phyloP scores from a whole-genome alignment of 2,329 filamentous ascomycete genomes.

The Diatrype stigma region DNA sequence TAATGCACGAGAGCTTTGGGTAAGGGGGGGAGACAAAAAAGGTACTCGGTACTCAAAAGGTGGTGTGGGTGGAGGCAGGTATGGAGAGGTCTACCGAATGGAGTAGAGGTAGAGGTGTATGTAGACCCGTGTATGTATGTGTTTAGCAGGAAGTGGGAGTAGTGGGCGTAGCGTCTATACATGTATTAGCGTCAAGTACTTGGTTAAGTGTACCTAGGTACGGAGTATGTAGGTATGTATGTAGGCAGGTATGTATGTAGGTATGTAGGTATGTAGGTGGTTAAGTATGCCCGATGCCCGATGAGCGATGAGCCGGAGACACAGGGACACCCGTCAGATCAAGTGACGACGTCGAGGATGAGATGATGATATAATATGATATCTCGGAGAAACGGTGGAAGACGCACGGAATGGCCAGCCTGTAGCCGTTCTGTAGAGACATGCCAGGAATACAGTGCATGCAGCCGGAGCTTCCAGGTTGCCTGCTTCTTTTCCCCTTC shows the following conservation, averaged over 20 bases:
- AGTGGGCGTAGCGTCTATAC: background rate
- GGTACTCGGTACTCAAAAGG: background rate
- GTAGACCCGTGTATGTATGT: too few relatives aligned
- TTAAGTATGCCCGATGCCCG: constrained; percentile 2
- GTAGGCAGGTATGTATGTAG: constrained; percentile 1
- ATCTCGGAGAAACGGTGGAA: too few relatives aligned
- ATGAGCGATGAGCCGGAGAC: background rate
- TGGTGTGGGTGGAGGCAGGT: background rate
- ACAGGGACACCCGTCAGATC: too few relatives aligned
- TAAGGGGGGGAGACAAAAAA: background rate
- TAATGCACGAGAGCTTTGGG: background rate
- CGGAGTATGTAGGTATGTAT: constrained; percentile 1
- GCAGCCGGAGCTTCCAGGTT: too few relatives aligned
- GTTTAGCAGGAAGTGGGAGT: background rate
- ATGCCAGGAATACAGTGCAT: too few relatives aligned
- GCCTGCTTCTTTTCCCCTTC: too few relatives aligned
- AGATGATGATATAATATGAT: too few relatives aligned
- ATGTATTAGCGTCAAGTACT: background rate
- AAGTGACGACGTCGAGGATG: too few relatives aligned
- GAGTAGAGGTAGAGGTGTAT: background rate
- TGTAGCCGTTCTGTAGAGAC: too few relatives aligned
- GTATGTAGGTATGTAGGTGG: constrained; percentile 2
- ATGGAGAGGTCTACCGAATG: background rate
- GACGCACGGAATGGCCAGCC: too few relatives aligned
- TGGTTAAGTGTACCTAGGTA: too few relatives aligned